phyloP scores from a whole-genome alignment of 352 stramenopile species.

The Pythium pyrilobum region DNA sequence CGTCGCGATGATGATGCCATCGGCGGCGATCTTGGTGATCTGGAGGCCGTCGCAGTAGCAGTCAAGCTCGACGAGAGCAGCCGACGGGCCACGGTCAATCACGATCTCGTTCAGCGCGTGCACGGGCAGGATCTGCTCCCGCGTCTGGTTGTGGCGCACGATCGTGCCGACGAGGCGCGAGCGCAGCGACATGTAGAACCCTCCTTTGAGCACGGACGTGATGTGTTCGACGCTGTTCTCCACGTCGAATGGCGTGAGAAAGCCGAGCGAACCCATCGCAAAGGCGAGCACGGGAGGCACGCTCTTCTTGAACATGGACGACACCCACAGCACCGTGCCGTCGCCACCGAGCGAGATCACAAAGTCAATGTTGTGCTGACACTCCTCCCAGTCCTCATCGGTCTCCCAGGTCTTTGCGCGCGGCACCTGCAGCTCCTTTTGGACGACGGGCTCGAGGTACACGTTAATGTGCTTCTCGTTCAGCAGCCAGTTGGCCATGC shows the following conservation, averaged over 20 bases:
- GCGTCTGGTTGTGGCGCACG: slow-evolving; percentile 49
- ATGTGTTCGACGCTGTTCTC: slow-evolving; percentile 63
- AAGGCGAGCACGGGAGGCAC: slow-evolving; percentile 95
- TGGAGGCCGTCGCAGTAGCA: slow-evolving; percentile 96
- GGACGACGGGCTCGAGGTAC: slow-evolving; percentile 68
- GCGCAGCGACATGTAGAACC: slow-evolving; percentile 81
- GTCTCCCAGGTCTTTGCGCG: slow-evolving; percentile 63
- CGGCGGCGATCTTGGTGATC: slow-evolving; percentile 93
- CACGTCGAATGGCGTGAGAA: slow-evolving; percentile 93
- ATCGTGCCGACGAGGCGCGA: slow-evolving; percentile 73
- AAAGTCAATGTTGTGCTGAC: slow-evolving; percentile 86
- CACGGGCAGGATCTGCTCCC: slow-evolving; percentile 52
- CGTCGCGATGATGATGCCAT: slow-evolving; percentile 99
- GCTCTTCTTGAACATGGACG: slow-evolving; percentile 84
- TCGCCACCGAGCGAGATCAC: slow-evolving; percentile 94
- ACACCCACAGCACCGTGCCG: slow-evolving; percentile 89
- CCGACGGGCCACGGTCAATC: slow-evolving; percentile 91
- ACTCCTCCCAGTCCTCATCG: slow-evolving; percentile 54
- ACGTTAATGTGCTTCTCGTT: slow-evolving; percentile 70
- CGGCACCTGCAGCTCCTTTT: slow-evolving; percentile 51
- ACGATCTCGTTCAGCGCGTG: slow-evolving; percentile 99
- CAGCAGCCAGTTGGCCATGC: slow-evolving; percentile 65
- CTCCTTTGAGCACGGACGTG: slow-evolving; percentile 66
- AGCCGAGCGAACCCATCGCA: slow-evolving; percentile 94
- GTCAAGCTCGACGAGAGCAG: slow-evolving; percentile 93